Base-by-base conservation (phyloP, 148 eudicot genomes). In the Rhododendron molle region DNA sequence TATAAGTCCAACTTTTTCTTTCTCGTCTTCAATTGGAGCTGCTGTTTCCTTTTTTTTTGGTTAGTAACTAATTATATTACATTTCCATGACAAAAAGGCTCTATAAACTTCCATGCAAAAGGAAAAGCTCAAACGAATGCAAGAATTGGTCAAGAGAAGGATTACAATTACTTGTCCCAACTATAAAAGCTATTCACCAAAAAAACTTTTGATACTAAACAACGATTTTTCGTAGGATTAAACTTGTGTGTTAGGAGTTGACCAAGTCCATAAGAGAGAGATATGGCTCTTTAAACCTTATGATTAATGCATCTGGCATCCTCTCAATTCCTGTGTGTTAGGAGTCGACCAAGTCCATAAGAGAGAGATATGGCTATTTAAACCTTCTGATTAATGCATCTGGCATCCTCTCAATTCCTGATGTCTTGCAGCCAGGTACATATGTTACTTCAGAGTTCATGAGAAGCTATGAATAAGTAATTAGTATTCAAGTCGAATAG, bases 341-440 rank as follows among this genome's bases (percentile, higher is more conserved):
- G 98, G 96, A 85, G 28, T 87, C 95, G 21, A 94, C 95, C 20
- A 85, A 90, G 78, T 87, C 89, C 46, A 83, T 95, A 71, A 85
- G 81, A 80, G 96, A 94, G 88, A 92, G 86, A 88, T 93, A 94
- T 85, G 98, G 98, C 49, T 84, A 88, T 86, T 82, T 95, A 78
- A 94, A 94, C 91, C 98, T 97, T 83, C 93, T 97, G 26, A 84
- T 97, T 71, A 95, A 95, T 85, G 90, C 98, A 80, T 94, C 99
- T 74, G 99, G 98, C 58, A 92, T 97, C 84, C 96, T 97, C 67
- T 95, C 98, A 58, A 87, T 95, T 60, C 98, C 99, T 38, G 89
- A 87, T 86, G 89, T 93, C 81, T 67, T 97, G 83, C 95, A 93
- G 69, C 99, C 99, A 91, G 99, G 99, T 96, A 91, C 54, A 80